phyloP scores from a whole-genome alignment of 257 asterid genomes.

The Solanum peruvianum region DNA sequence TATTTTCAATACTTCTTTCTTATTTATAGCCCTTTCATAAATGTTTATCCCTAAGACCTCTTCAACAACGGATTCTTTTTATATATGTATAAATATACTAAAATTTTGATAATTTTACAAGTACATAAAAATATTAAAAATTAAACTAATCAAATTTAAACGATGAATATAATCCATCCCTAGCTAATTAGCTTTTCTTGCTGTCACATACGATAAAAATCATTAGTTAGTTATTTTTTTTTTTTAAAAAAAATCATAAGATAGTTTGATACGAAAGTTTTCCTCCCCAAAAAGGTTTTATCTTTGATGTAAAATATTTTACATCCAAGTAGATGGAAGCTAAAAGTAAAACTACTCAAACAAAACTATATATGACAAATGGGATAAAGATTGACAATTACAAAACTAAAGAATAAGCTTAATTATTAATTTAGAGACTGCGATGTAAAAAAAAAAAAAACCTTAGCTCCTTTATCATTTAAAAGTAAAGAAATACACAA shows the following conservation, averaged over 20 bases:
- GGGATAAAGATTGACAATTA: neutral
- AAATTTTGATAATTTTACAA: neutral
- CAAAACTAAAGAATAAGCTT: neutral
- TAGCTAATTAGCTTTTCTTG: neutral
- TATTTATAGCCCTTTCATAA: neutral
- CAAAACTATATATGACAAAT: neutral
- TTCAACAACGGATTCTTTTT: neutral
- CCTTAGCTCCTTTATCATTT: neutral
- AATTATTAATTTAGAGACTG: neutral
- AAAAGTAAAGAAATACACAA: neutral
- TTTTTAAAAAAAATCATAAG: neutral
- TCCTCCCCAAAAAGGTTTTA: neutral
- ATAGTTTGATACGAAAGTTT: neutral
- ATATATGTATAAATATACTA: too few relatives aligned
- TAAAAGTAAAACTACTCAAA: neutral
- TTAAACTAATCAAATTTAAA: neutral
- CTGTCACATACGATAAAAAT: neutral
- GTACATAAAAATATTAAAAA: neutral
- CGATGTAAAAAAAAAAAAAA: neutral
- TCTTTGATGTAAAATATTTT: neutral
- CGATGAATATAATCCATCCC: neutral
- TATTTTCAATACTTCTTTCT: too few relatives aligned
- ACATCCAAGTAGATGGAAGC: neutral
- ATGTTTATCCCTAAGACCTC: neutral
- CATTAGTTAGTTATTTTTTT: neutral